phyloP scores from a whole-genome alignment of 352 stramenopile genomes.

The Phytophthora tentaculata region DNA sequence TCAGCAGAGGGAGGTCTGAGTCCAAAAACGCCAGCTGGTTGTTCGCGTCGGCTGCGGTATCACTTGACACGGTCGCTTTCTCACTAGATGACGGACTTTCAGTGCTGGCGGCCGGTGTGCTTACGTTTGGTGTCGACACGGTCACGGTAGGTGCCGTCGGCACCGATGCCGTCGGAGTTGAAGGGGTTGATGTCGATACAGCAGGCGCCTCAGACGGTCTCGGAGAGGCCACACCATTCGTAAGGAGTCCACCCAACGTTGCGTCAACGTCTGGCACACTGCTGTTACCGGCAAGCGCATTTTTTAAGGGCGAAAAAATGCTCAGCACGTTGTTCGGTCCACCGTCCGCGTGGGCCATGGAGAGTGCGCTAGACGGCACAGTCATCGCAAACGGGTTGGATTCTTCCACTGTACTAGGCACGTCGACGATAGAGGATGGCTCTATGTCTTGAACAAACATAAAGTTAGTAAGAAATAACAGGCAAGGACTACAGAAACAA shows the following conservation, averaged over 20 bases:
- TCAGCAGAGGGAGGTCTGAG: constrained; percentile 72
- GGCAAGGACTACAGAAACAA: background rate
- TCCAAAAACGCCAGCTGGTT: constrained; percentile 73
- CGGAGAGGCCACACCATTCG: constrained; percentile 27
- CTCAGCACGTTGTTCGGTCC: constrained; percentile 73
- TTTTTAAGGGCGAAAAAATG: constrained; percentile 66
- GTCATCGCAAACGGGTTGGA: constrained; percentile 43
- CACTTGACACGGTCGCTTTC: constrained; percentile 3
- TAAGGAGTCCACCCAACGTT: constrained; percentile 33
- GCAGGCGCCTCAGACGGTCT: background rate
- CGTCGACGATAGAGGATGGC: constrained; percentile 55
- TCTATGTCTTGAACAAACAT: constrained; percentile 31
- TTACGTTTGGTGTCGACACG: constrained; percentile 14
- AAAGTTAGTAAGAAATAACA: constrained; percentile 6
- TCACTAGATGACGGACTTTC: constrained; percentile 8
- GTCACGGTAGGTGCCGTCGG: constrained; percentile 5
- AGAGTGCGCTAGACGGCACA: constrained; percentile 28
- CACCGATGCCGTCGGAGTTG: constrained; percentile 10
- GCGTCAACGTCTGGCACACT: constrained; percentile 24
- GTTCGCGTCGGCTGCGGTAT: constrained; percentile 16
- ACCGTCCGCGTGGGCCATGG: constrained; percentile 21
- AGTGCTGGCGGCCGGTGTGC: constrained; percentile 4
- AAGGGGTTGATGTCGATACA: constrained; percentile 11
- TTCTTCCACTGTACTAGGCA: constrained; percentile 44
- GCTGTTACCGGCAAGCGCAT: constrained; percentile 30